phyloP scores from a whole-genome alignment of 2,329 filamentous ascomycete genomes.

The Claviceps maximensis region DNA sequence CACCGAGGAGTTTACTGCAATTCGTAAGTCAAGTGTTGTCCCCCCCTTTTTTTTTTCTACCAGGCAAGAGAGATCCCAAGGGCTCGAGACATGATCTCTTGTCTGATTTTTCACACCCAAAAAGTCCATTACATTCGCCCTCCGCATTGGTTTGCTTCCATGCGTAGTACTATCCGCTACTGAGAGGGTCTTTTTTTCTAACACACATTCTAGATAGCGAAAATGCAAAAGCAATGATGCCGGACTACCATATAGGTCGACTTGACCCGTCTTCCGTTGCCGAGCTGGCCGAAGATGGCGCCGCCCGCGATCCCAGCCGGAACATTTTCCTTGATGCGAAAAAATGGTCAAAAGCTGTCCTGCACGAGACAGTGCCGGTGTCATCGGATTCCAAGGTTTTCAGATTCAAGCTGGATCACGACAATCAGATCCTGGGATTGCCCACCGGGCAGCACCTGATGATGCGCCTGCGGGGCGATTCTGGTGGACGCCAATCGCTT shows the following conservation, averaged over 20 bases:
- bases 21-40: conserved; percentile 47
- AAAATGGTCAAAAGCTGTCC: conserved; percentile 58
- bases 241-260: conserved; percentile 68
- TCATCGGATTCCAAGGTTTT: conserved; percentile 74
- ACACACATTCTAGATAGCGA: conserved; percentile 59
- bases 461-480: conserved; percentile 66
- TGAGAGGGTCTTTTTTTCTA: not conserved
- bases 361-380: conserved; percentile 54
- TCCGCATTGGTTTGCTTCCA: not conserved
- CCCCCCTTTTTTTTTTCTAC: not conserved
- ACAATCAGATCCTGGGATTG: conserved; percentile 56
- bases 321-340: conserved; percentile 58
- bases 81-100: not conserved
- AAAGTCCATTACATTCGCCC: not conserved
- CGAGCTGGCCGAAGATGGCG: conserved; percentile 34
- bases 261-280: conserved; percentile 46
- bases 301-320: conserved; percentile 27
- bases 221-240: conserved; percentile 85
- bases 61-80: too few relatives aligned
- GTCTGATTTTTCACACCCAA: not conserved
- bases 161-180: not conserved
- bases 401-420: conserved; percentile 63
- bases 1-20: conserved; percentile 82
- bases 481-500: conserved; percentile 55
- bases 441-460: conserved; percentile 80